These are phyloP conservation scores for Phytophthora pini DNA, from an alignment of 352 stramenopile species.

Conservation along the genomic window DNA sequence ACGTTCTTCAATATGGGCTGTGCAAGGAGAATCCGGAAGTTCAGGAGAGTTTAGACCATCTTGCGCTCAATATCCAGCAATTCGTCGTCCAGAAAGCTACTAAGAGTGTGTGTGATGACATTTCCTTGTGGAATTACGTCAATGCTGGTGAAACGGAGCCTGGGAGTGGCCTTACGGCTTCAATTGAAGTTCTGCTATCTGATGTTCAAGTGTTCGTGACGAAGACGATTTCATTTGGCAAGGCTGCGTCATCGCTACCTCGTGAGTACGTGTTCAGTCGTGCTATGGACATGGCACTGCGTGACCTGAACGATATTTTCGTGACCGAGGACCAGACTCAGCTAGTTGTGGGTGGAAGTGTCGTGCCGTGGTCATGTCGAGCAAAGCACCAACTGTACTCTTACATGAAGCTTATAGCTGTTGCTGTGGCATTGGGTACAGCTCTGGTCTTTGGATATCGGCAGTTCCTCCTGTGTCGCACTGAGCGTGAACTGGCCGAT, in stretches of 20 bases:
- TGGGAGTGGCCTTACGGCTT: constrained; percentile 22
- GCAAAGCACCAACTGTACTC: constrained; percentile 57
- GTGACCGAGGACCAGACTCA: constrained; percentile 53
- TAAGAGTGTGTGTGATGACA: constrained; percentile 41
- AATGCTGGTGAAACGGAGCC: background rate
- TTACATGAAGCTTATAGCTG: constrained; percentile 46
- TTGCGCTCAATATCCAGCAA: constrained; percentile 55
- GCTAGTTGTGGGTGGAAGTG: constrained; percentile 49
- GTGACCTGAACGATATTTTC: constrained; percentile 59
- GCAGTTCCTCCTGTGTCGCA: constrained; percentile 48
- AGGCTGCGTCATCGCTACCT: constrained; percentile 49
- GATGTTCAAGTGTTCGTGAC: constrained; percentile 59
- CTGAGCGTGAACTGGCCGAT: constrained; percentile 58
- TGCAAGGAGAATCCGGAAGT: constrained; percentile 68
- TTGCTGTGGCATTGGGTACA: constrained; percentile 40
- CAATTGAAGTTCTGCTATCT: constrained; percentile 54
- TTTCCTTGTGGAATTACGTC: constrained; percentile 41
- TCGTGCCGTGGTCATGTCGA: constrained; percentile 62
- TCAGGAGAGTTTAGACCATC: constrained; percentile 47
- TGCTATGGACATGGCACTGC: constrained; percentile 64
- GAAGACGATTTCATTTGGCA: constrained; percentile 48
- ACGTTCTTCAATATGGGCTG: constrained; percentile 52
- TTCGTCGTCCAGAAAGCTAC: constrained; percentile 50
- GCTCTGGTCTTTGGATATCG: constrained; percentile 41
- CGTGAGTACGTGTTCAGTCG: constrained; percentile 68